phyloP scores from a whole-genome alignment of 2,329 filamentous ascomycete genomes.

The Verticillium isaacii region DNA sequence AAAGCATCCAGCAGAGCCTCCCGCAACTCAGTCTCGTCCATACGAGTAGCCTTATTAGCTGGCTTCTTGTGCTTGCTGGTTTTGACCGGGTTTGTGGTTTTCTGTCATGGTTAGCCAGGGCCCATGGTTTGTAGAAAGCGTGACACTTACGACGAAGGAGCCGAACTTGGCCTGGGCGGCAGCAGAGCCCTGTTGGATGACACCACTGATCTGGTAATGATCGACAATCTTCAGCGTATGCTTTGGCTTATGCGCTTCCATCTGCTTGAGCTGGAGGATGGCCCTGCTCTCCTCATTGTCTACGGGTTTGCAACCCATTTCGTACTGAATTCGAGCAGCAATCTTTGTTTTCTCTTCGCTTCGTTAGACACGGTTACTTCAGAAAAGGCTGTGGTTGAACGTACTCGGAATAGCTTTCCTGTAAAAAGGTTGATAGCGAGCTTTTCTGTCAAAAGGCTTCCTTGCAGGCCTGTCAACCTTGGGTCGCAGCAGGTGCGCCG shows the following conservation, averaged over 20 bases:
- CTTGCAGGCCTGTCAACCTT: conserved; percentile 39
- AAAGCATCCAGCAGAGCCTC: conserved; percentile 83
- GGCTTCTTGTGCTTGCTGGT: conserved; percentile 55
- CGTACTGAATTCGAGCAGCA: conserved; percentile 67
- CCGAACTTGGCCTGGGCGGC: conserved; percentile 41
- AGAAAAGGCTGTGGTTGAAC: conserved; percentile 20
- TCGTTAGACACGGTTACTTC: background rate
- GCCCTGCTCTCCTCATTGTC: conserved; percentile 33
- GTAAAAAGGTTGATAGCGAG: conserved; percentile 54
- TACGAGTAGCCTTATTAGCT: conserved; percentile 83
- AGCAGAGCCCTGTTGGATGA: conserved; percentile 56
- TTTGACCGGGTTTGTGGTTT: conserved; percentile 37
- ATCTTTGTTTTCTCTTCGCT: conserved; percentile 72
- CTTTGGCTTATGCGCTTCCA: conserved; percentile 44
- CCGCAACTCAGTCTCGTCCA: conserved; percentile 81
- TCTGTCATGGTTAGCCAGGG: conserved; percentile 31
- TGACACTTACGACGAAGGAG: conserved; percentile 52
- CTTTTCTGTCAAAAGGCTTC: conserved; percentile 38
- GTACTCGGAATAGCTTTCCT: conserved; percentile 71
- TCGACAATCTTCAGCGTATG: conserved; percentile 46
- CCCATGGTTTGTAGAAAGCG: background rate
- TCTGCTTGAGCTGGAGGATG: conserved; percentile 27
- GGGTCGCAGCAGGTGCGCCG: conserved; percentile 47
- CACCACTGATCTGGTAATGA: conserved; percentile 42
- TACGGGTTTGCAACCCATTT: conserved; percentile 49